phyloP scores from a whole-genome alignment of 2,329 filamentous ascomycete species.

The Exophiala aquamarina region DNA sequence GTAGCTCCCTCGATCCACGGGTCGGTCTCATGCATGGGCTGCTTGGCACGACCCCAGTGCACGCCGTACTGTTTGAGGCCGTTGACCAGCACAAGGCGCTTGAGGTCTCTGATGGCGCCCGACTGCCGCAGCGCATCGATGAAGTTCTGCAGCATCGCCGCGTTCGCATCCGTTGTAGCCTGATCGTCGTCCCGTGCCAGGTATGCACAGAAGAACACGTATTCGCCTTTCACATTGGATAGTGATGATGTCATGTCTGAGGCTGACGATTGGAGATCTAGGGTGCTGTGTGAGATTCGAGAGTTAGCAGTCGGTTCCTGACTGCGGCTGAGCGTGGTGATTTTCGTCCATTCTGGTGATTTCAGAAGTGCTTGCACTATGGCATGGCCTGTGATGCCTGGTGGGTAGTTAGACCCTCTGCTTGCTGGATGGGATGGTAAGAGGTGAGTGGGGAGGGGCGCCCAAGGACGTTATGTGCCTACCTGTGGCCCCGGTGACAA shows the following conservation, averaged over 20 bases:
- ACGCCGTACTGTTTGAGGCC: conserved; percentile 56
- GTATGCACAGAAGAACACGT: conserved; percentile 44
- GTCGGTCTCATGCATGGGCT: conserved; percentile 50
- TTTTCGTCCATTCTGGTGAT: conserved; percentile 1
- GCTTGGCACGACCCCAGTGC: conserved; percentile 49
- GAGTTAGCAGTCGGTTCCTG: neutral
- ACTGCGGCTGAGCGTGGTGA: conserved; percentile 3
- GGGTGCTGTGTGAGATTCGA: conserved; percentile 1
- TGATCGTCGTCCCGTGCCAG: conserved; percentile 38
- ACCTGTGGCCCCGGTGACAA: too few species aligned
- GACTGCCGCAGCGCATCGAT: conserved; percentile 46
- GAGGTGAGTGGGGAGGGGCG: too few species aligned
- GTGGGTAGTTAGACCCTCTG: too few species aligned
- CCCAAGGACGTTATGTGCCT: too few species aligned
- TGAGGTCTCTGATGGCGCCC: conserved; percentile 42
- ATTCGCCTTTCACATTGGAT: neutral
- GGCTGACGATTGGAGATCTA: conserved; percentile 3
- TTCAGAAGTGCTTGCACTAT: conserved; percentile 37
- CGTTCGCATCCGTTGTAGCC: conserved; percentile 40
- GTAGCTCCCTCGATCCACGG: conserved; percentile 41
- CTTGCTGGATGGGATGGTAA: too few species aligned
- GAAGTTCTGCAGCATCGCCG: conserved; percentile 50
- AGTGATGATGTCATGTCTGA: conserved; percentile 1
- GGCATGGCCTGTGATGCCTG: conserved; percentile 41
- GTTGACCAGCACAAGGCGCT: conserved; percentile 51